These are phyloP conservation scores for Phlyctochytrium planicorne DNA, from an alignment of 192 early-diverging fungal species.

Conservation along the genomic window DNA sequence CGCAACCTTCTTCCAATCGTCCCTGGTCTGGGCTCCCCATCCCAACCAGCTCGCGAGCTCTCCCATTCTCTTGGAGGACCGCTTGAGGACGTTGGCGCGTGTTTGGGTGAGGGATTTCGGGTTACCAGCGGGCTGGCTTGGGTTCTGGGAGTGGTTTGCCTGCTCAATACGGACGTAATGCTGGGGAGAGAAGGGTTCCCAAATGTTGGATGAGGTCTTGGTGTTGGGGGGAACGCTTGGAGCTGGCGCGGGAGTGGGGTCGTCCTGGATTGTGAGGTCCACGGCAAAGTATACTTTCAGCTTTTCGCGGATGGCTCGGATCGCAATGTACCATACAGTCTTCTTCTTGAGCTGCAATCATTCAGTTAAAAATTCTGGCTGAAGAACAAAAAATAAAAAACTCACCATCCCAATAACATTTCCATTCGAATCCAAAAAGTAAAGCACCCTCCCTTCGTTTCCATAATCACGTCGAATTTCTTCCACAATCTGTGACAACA, in stretches of 20 bases:
- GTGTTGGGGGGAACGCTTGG: too few species aligned
- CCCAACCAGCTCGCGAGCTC: not conserved
- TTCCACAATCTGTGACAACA: not conserved
- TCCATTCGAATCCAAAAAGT: not conserved
- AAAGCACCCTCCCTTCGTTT: slow-evolving; percentile 2
- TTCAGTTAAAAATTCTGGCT: not conserved
- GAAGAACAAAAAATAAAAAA: not conserved
- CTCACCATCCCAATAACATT: not conserved
- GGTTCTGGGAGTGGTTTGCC: not conserved
- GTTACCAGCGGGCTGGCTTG: not conserved
- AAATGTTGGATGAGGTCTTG: not conserved
- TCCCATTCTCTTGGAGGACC: not conserved
- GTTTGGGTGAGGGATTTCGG: not conserved
- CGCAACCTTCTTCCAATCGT: not conserved
- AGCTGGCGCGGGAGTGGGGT: too few species aligned
- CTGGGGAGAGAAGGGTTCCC: not conserved
- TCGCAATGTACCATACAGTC: slow-evolving; percentile 1
- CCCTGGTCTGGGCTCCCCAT: not conserved
- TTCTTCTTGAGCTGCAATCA: not conserved
- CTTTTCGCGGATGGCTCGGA: not conserved
- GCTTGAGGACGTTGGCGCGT: not conserved
- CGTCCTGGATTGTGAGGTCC: not conserved
- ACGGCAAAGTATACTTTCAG: not conserved
- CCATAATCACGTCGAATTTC: not conserved
- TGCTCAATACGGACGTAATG: not conserved